These are phyloP conservation scores for Malassezia brasiliensis DNA, from an alignment of 1,284 basidiomycete species.

Conservation along the genomic window DNA sequence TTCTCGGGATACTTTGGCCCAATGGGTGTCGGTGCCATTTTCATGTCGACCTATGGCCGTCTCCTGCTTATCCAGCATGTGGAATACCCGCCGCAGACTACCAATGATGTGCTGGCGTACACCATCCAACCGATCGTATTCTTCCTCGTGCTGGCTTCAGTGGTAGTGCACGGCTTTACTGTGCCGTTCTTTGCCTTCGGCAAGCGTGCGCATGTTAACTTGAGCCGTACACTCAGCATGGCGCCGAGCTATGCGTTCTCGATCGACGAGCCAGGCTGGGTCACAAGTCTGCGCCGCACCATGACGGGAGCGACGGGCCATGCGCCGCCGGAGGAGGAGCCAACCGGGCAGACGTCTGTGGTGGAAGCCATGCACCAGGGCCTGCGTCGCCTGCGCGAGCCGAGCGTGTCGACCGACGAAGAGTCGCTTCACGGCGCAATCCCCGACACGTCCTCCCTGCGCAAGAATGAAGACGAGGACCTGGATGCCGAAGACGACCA, in stretches of 20 bases:
- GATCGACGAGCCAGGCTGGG: conserved; percentile 38
- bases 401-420: background rate
- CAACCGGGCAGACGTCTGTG: background rate
- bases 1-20: conserved; percentile 48
- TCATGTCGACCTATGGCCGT: conserved; percentile 42
- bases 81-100: conserved; percentile 31
- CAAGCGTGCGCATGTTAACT: conserved; percentile 27
- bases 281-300: conserved; percentile 28
- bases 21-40: conserved; percentile 46
- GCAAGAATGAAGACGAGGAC: background rate
- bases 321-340: background rate
- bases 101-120: conserved; percentile 38
- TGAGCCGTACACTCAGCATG: conserved; percentile 36
- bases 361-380: background rate
- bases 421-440: background rate
- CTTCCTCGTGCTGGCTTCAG: conserved; percentile 46
- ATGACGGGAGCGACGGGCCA: background rate
- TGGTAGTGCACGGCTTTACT: conserved; percentile 46
- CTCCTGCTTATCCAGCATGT: conserved; percentile 37
- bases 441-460: background rate
- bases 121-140: conserved; percentile 47
- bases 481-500: background rate
- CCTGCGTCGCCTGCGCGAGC: background rate
- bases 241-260: conserved; percentile 8
- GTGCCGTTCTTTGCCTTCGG: conserved; percentile 47